Conservation (phyloP, 169 alveolate species). For the Fabrea salina region DNA sequence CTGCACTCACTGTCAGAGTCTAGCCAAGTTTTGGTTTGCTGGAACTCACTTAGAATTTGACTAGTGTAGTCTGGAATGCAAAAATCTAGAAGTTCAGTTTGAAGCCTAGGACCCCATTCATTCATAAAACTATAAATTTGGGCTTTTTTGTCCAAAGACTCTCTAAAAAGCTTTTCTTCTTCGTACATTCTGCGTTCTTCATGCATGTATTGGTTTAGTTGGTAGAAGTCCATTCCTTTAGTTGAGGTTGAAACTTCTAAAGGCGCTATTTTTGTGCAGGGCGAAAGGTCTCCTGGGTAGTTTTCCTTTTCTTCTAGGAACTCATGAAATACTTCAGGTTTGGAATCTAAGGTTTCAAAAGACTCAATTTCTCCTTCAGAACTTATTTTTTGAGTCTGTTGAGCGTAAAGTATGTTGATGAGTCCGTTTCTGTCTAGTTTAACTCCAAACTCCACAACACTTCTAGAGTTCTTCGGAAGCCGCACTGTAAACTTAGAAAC, state of each 20-base stretch:
- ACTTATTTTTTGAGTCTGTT: slow-evolving; percentile 34
- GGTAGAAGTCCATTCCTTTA: slow-evolving; percentile 34
- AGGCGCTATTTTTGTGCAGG: slow-evolving; percentile 40
- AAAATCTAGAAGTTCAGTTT: slow-evolving; percentile 39
- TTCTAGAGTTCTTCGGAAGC: slow-evolving; percentile 35
- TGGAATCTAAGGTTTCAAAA: too few species aligned
- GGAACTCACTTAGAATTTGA: slow-evolving; percentile 34
- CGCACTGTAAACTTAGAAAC: slow-evolving; percentile 1
- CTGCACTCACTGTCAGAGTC: slow-evolving; percentile 56
- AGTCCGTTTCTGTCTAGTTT: slow-evolving; percentile 48
- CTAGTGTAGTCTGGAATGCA: slow-evolving; percentile 30
- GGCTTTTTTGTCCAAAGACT: slow-evolving; percentile 51
- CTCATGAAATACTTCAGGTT: too few species aligned
- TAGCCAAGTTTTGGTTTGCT: slow-evolving; percentile 50
- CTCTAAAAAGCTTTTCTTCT: slow-evolving; percentile 45
- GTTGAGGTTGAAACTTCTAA: slow-evolving; percentile 34
- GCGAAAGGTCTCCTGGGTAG: slow-evolving; percentile 32
- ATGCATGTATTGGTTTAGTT: slow-evolving; percentile 10
- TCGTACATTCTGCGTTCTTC: slow-evolving; percentile 34
- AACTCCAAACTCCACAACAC: slow-evolving; percentile 46
- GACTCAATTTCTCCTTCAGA: slow-evolving; percentile 44
- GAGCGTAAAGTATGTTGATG: slow-evolving; percentile 40
- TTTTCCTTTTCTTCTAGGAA: too few species aligned
- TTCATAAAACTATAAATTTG: slow-evolving; percentile 61
- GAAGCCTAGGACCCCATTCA: slow-evolving; percentile 49